Base-by-base conservation (phyloP, 768 basidiomycete genomes). In the Pisolithus marmoratus region DNA sequence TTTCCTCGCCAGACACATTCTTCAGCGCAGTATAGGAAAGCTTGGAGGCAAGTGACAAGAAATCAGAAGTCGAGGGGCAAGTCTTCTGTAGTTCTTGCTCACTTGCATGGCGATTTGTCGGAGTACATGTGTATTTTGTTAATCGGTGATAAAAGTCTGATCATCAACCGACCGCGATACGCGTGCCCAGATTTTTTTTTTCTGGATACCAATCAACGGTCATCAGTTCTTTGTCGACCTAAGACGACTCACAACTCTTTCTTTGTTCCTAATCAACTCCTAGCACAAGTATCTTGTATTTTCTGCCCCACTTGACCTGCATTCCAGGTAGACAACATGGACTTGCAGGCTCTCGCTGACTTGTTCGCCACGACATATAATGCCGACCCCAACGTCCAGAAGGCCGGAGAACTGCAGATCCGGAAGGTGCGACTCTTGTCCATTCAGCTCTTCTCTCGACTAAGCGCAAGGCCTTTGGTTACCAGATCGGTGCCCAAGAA, bases 381-480 rank as follows among this genome's bases (percentile, higher is more conserved):
- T 62, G 77, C 86, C 6, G 88, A 95, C 71, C 89, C 91, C 48
- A 93, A 93, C 73, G 80, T 86, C 54, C 84, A 91, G 58, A 90
- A 90, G 63, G 74, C 87, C 36, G 87, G 84, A 42, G 92, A 95
- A 68, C 80, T 94, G 27, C 82, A 94, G 67, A 88, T 95, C 62
- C 83, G 89, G 60, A 91, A 87, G 78, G 92, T 90, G 22, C 11
- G 64, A 58, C 44, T 22, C 23, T 23, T 0, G 1, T 11, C 34
- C 22, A 38, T 45, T 20, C 17, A 4, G 45, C 45, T 26, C 38
- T 37, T 45, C 17, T 48, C 36, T 29, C 29, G 55, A 43, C 42
- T 14, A 45, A 48, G 49, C 48, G 29, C 40, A 42, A 22, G 44
- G 48, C 43, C 50, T 40, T 23, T 43, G 54, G 45, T 38, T 34